Evolutionary conservation across 192 early-diverging fungal species (phyloP).

Genomic region (Podila clonocystis): DNA sequence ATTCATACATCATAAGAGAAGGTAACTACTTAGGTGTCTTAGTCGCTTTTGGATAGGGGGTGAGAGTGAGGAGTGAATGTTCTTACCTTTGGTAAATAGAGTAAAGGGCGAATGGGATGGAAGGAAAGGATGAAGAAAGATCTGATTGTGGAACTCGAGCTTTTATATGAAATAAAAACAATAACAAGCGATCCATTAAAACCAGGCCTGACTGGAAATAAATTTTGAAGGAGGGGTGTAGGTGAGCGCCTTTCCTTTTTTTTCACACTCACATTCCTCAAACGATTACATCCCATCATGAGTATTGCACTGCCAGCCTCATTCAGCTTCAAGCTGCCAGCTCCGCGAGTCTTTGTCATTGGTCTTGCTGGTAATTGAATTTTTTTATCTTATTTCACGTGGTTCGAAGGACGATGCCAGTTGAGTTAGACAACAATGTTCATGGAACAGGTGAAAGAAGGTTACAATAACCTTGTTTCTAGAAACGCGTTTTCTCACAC

Average conservation of each 20-base stretch:
- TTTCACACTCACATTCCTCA: too few species aligned
- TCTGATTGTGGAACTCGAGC: not conserved
- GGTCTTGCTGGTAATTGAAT: constrained; percentile 29
- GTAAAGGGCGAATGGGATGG: not conserved
- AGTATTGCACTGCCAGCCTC: constrained; percentile 30
- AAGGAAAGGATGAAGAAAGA: not conserved
- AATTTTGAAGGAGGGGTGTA: too few species aligned
- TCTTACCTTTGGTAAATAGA: not conserved
- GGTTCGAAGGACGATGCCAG: not conserved
- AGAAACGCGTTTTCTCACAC: too few species aligned
- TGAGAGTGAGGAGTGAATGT: not conserved
- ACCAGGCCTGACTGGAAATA: too few species aligned
- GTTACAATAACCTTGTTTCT: too few species aligned
- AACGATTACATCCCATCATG: constrained; percentile 13
- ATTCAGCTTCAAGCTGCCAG: constrained; percentile 33
- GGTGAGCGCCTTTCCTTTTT: too few species aligned
- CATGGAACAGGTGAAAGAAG: too few species aligned
- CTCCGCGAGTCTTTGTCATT: constrained; percentile 36
- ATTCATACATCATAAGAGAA: constrained; percentile 34
- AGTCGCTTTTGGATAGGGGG: not conserved
- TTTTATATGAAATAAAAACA: not conserved
- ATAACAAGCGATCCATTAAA: not conserved
- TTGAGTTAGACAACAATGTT: too few species aligned
- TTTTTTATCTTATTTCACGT: not conserved
- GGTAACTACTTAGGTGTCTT: not conserved